A percentile compares a stretch with the other conserved stretches of the same genome.
Evolutionary conservation across 164 flowering plant species (phyloP).

Genomic region (Sedum album): DNA sequence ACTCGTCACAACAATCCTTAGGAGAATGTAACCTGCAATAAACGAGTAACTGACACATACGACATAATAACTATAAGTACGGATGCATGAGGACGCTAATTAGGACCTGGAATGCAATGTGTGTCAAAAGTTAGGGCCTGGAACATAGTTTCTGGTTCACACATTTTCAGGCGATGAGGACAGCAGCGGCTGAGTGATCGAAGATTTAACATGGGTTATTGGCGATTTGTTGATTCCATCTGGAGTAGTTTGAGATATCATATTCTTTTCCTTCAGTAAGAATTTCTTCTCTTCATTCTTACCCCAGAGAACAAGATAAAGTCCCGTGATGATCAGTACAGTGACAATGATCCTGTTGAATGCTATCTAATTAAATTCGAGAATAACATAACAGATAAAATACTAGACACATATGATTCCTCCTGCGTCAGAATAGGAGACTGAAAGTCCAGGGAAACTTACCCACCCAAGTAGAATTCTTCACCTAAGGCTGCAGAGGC

Average conservation of each 20-base stretch:
- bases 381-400: not conserved
- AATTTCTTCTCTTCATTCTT: constrained; percentile 75
- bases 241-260: constrained; percentile 33
- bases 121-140: not conserved
- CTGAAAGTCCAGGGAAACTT: constrained; percentile 2
- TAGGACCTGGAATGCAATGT: not conserved
- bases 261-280: constrained; percentile 24
- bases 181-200: constrained; percentile 76
- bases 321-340: constrained; percentile 67
- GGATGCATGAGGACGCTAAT: not conserved
- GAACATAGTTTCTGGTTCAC: constrained; percentile 21
- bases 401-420: too few species aligned
- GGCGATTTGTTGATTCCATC: constrained; percentile 33
- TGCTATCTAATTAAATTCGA: not conserved
- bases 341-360: constrained; percentile 91
- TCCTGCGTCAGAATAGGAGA: not conserved
- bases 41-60: too few species aligned
- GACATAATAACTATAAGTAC: constrained; percentile 4
- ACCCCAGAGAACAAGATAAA: constrained; percentile 97
- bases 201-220: constrained; percentile 33
- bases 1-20: too few species aligned
- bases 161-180: constrained; percentile 60
- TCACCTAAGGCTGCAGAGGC: constrained; percentile 88
- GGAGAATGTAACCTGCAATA: too few species aligned
- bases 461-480: constrained; percentile 98